phyloP scores from a whole-genome alignment of 169 alveolate species.

The Plasmodium knowlesi region DNA sequence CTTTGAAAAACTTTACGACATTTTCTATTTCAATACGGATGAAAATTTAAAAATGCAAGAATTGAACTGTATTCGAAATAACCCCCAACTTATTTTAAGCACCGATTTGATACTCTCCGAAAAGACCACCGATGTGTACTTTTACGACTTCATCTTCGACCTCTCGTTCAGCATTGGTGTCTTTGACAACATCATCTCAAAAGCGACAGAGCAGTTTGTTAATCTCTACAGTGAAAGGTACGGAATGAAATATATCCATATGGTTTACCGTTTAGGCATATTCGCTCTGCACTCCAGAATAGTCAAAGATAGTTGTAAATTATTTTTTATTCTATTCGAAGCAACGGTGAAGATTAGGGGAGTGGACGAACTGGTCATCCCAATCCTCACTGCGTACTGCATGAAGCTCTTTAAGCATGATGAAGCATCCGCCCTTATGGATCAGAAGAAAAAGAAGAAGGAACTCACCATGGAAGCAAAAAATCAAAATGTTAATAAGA shows the following conservation, averaged over 20 bases:
- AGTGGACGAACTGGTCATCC: conserved; percentile 44
- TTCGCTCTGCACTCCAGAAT: conserved; percentile 71
- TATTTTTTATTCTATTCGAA: conserved; percentile 51
- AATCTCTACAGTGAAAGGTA: conserved; percentile 47
- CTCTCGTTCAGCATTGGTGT: conserved; percentile 57
- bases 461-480: background rate
- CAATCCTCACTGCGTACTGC: conserved; percentile 58
- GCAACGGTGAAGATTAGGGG: conserved; percentile 66
- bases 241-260: conserved; percentile 56
- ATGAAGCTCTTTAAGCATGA: conserved; percentile 60
- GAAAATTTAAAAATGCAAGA: conserved; percentile 44
- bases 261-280: conserved; percentile 65
- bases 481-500: background rate
- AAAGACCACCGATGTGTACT: conserved; percentile 52
- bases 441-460: conserved; percentile 17
- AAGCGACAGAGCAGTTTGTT: conserved; percentile 40
- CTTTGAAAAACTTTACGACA: conserved; percentile 65
- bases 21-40: conserved; percentile 64
- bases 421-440: conserved; percentile 17
- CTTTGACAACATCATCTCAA: conserved; percentile 57
- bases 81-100: conserved; percentile 43
- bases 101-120: conserved; percentile 40
- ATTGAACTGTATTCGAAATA: conserved; percentile 18
- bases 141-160: conserved; percentile 60
- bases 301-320: conserved; percentile 35